phyloP scores from a whole-genome alignment of 2,329 filamentous ascomycete species.

The Ophiognomonia clavigignenti-juglandacearum region DNA sequence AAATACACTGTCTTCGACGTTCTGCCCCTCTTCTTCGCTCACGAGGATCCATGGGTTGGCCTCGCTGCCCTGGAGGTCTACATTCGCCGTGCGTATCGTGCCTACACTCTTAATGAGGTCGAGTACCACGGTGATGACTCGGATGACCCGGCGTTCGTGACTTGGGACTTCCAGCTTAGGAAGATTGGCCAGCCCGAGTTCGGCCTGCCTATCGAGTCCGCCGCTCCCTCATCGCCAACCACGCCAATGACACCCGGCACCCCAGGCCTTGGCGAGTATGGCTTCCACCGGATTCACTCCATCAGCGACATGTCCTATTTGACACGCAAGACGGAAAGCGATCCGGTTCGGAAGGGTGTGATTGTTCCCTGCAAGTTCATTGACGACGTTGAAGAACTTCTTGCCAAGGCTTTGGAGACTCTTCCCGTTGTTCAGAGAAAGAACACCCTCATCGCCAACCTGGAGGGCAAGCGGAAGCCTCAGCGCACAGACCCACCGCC shows the following conservation, averaged over 20 bases:
- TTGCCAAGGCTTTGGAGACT: slow-evolving; percentile 77
- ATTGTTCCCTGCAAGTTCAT: slow-evolving; percentile 91
- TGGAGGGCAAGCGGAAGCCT: slow-evolving; percentile 67
- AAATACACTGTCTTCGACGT: slow-evolving; percentile 99
- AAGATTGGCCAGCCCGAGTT: slow-evolving; percentile 92
- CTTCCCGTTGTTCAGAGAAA: slow-evolving; percentile 56
- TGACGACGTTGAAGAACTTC: slow-evolving; percentile 85
- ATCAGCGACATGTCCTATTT: slow-evolving; percentile 97
- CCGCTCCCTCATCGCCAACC: slow-evolving; percentile 77
- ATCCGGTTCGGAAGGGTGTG: slow-evolving; percentile 85
- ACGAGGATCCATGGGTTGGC: slow-evolving; percentile 90
- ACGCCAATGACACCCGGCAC: slow-evolving; percentile 35
- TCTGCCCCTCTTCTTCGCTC: slow-evolving; percentile 87
- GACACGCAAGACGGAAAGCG: slow-evolving; percentile 64
- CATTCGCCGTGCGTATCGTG: slow-evolving; percentile 91
- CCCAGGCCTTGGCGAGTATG: slow-evolving; percentile 54
- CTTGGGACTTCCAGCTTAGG: slow-evolving; percentile 93
- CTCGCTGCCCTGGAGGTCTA: slow-evolving; percentile 94
- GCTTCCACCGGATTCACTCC: slow-evolving; percentile 81
- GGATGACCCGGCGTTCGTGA: slow-evolving; percentile 66
- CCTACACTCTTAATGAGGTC: slow-evolving; percentile 84
- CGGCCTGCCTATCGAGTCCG: slow-evolving; percentile 72
- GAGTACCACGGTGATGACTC: slow-evolving; percentile 80
- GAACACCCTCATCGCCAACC: slow-evolving; percentile 62
- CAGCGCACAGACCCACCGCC: slow-evolving; percentile 56